Base-by-base conservation (phyloP, 2,329 filamentous ascomycete genomes). In the Aspergillus piperis region DNA sequence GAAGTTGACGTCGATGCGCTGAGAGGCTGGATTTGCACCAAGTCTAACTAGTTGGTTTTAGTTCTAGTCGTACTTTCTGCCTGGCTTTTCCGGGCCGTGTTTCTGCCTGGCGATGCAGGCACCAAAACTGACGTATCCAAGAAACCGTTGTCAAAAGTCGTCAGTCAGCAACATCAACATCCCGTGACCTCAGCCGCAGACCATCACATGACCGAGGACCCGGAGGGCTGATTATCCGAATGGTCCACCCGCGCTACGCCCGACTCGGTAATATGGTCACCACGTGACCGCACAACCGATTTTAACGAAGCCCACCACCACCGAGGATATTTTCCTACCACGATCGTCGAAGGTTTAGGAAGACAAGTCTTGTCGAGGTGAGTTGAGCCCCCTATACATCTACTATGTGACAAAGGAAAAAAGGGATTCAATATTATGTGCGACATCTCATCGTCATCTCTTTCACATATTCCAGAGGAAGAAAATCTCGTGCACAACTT, bases 301-400 rank as follows among this genome's bases (percentile, higher is more conserved):
- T 76, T 77, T 75, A 75, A 73, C 63, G 68, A 68, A 61, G 23
- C 65, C 63, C 65, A 36, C 68, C 64, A 64, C 68, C 61, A 54
- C 66, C 61, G 47, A 51, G 60, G 64, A 69, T 68, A 64, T 66
- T 69, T 63, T 65, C 64, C 68, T 63, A 63, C 65, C 59, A 64
- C 58, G 63, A 62, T 70, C 67, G 63, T 66, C 64, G 69, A 81
- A 82, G 82, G 83, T 84, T 85, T 80, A 85, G 83, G 83, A 85
- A 83, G 82, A 85, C 83, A 85, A 78, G 70, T 69, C 65, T 81
- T 85, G 83, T 84, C 82, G 80, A 85, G 83, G 83, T 85, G 71
- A 75, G 82, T 73, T 65, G 11, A 54, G 47, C 4, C 17, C 51
- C 54, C 62, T 50, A 32, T 58, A 63, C n/a, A 54, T 25, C 15